Evolutionary conservation across 352 stramenopile genomes (phyloP).

Genomic region (Phytopythium ostracodes): DNA sequence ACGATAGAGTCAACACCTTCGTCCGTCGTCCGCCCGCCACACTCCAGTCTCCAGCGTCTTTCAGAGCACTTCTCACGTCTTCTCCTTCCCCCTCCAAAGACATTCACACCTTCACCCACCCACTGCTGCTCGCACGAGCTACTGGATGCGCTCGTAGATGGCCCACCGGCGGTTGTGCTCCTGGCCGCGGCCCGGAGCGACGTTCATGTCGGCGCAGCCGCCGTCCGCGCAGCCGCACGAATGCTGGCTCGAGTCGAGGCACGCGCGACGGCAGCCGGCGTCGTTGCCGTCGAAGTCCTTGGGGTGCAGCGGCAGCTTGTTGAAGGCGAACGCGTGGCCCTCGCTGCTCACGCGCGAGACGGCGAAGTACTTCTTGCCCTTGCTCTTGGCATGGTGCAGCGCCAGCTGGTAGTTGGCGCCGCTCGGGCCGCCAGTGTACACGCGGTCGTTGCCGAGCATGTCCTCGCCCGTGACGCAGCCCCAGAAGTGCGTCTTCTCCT

Average conservation of each 20-base stretch:
- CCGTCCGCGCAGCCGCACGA: slow-evolving; percentile 84
- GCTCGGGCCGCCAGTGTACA: slow-evolving; percentile 84
- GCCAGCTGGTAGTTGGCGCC: slow-evolving; percentile 91
- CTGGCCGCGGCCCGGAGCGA: slow-evolving; percentile 65
- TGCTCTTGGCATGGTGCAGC: slow-evolving; percentile 75
- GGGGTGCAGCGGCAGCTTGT: slow-evolving; percentile 67
- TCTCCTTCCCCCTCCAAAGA: background rate
- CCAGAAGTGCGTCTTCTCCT: slow-evolving; percentile 77
- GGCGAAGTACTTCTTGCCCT: slow-evolving; percentile 87
- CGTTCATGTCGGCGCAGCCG: slow-evolving; percentile 69
- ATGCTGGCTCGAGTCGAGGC: slow-evolving; percentile 69
- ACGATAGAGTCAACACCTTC: too few relatives aligned
- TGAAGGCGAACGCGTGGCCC: slow-evolving; percentile 89
- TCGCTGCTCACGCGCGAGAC: slow-evolving; percentile 73
- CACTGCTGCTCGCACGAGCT: background rate
- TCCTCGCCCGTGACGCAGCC: slow-evolving; percentile 82
- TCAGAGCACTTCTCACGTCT: background rate
- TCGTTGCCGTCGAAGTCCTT: slow-evolving; percentile 75
- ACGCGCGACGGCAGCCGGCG: slow-evolving; percentile 72
- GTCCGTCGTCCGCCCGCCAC: background rate
- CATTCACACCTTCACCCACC: background rate
- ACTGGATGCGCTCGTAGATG: slow-evolving; percentile 69
- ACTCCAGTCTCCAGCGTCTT: background rate
- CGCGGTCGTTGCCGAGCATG: slow-evolving; percentile 80
- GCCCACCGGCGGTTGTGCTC: slow-evolving; percentile 90